Base-by-base conservation (phyloP, 192 early-diverging fungal species). In the Linnemannia zychae region DNA sequence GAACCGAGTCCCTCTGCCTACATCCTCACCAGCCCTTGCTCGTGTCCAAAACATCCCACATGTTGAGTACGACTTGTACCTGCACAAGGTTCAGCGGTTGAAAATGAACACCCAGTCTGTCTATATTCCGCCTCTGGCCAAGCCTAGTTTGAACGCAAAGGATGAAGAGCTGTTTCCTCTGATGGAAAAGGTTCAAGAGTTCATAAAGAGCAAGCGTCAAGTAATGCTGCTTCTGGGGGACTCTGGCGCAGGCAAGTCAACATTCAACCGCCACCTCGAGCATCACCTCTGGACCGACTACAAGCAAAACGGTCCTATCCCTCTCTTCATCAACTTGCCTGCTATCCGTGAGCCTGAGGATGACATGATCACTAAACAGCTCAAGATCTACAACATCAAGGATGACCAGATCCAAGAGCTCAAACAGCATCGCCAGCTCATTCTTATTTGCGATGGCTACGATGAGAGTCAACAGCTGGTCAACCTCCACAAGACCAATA, bases 381-480 rank as follows among this genome's bases (percentile, higher is more conserved):
- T 71, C 17, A 36, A 40, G 3, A 13, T 22, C 7, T 38, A 12
- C 18, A 40, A 44, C 33, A 46, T 71, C 22, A 18, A 36, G 12
- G 12, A 44, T 9, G 11, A 17, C n/a, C 68, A 71, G 17, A 71
- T 71, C 40, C 4, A 28, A 46, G 68, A 71, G 7, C 36, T 71
- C 18, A 71, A 71, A 22, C 17, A 15, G 18, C 17, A 71, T 1
- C 36, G 68, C 4, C 33, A 46, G 20, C 46, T 71, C 36, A 46
- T 71, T 22, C 40, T 71, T 7, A 71, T 71, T 44, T 71, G 68
- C 68, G 68, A 71, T 22, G 68, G 68, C 4, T 71, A 71, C n/a
- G 68, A 71, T 18, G 68, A 71, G 68, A 46, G 36, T 22, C 68
- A 71, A 22, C 68, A 44, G n/a, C n/a, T 37, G 20, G 20, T 44